phyloP scores from a whole-genome alignment of 2,329 filamentous ascomycete species.

The Blastomyces gilchristii region DNA sequence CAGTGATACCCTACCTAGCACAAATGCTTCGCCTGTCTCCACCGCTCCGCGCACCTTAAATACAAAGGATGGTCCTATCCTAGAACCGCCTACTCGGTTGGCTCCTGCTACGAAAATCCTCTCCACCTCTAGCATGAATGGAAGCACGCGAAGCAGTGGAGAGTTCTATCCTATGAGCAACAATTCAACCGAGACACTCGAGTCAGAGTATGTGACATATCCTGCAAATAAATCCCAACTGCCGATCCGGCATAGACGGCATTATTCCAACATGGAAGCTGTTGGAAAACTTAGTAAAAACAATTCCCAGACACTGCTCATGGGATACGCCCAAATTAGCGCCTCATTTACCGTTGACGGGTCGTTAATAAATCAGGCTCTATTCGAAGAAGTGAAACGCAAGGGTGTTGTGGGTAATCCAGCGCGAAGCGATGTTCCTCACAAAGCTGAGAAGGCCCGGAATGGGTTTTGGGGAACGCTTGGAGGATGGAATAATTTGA shows the following conservation, averaged over 20 bases:
- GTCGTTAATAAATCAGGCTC: slow-evolving; percentile 75
- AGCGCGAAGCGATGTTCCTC: slow-evolving; percentile 64
- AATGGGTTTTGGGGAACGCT: slow-evolving; percentile 71
- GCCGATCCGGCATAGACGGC: slow-evolving; percentile 30
- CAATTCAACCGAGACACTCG: slow-evolving; percentile 83
- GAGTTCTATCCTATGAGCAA: slow-evolving; percentile 95
- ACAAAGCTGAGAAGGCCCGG: slow-evolving; percentile 50
- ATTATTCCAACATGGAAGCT: slow-evolving; percentile 36
- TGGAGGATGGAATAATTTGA: slow-evolving; percentile 79
- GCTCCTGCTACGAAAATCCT: slow-evolving; percentile 34
- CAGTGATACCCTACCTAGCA: slow-evolving; percentile 20
- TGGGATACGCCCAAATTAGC: slow-evolving; percentile 92
- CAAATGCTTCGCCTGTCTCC: slow-evolving; percentile 22
- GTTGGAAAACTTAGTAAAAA: slow-evolving; percentile 17
- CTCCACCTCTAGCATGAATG: slow-evolving; percentile 44
- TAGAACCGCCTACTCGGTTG: slow-evolving; percentile 24
- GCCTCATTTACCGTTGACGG: slow-evolving; percentile 88
- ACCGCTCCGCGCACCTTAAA: slow-evolving; percentile 10
- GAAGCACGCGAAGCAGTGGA: slow-evolving; percentile 79
- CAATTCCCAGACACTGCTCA: slow-evolving; percentile 67
- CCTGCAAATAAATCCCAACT: slow-evolving; percentile 45
- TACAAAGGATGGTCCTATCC: slow-evolving; percentile 19
- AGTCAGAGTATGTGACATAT: slow-evolving; percentile 65
- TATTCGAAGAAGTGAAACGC: slow-evolving; percentile 91
- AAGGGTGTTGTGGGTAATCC: slow-evolving; percentile 84